These are phyloP conservation scores for Alternaria sp. DNA, from an alignment of 2,329 filamentous ascomycete species.

Conservation along the genomic window DNA sequence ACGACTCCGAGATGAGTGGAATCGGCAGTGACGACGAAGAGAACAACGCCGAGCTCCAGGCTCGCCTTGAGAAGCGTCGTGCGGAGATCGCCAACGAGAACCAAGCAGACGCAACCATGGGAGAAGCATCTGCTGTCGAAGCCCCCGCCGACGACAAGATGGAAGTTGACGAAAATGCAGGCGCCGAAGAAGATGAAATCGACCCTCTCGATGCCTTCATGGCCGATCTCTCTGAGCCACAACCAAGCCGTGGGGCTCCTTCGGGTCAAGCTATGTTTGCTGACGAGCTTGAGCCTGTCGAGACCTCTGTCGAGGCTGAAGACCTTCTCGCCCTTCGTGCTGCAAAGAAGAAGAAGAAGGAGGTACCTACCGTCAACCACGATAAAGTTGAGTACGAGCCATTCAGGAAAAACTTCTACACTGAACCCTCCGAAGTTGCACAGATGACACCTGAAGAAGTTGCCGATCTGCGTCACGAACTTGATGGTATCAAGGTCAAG, in stretches of 20 bases:
- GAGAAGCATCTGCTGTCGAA: constrained; percentile 48
- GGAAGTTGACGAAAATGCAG: constrained; percentile 62
- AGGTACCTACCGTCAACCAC: constrained; percentile 89
- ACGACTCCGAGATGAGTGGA: constrained; percentile 78
- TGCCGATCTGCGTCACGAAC: constrained; percentile 79
- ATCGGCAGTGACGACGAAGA: constrained; percentile 87
- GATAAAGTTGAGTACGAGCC: constrained; percentile 83
- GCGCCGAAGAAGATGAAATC: constrained; percentile 72
- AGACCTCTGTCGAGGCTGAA: constrained; percentile 70
- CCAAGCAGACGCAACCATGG: constrained; percentile 56
- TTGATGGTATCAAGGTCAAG: constrained; percentile 91
- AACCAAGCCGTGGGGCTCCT: constrained; percentile 60
- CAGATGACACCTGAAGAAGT: constrained; percentile 87
- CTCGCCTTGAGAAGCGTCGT: constrained; percentile 77
- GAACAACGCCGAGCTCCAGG: constrained; percentile 83
- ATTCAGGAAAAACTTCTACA: constrained; percentile 95
- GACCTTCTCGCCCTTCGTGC: constrained; percentile 62
- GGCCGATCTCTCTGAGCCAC: constrained; percentile 65
- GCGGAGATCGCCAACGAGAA: constrained; percentile 70
- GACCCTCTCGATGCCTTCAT: constrained; percentile 99
- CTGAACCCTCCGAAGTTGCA: constrained; percentile 83
- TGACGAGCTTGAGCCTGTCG: constrained; percentile 77
- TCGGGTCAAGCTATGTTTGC: constrained; percentile 88
- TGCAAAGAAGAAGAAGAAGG: constrained; percentile 87
- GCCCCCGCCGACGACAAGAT: constrained; percentile 57